These are phyloP conservation scores for Filosporella fistucella DNA, from an alignment of 495 filamentous ascomycete genomes.

Conservation along the genomic window DNA sequence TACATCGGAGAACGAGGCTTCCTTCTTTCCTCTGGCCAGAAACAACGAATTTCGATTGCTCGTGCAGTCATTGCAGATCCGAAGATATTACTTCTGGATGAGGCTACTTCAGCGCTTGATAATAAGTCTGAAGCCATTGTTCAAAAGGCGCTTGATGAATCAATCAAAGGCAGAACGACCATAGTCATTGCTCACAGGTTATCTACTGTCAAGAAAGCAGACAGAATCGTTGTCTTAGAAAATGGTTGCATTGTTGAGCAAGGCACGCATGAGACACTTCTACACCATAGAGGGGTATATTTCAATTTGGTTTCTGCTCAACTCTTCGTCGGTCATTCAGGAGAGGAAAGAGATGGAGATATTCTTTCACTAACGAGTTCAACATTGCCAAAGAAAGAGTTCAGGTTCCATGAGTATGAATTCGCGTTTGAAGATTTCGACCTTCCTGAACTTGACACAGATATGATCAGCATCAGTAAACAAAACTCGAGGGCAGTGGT, in stretches of 20 bases:
- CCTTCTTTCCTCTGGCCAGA: slow-evolving; percentile 46
- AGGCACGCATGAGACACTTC: slow-evolving; percentile 36
- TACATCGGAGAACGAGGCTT: slow-evolving; percentile 40
- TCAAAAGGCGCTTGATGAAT: slow-evolving; percentile 59
- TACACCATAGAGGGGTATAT: not conserved
- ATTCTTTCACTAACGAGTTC: not conserved
- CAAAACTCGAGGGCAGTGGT: too few species aligned
- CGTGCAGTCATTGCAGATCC: slow-evolving; percentile 67
- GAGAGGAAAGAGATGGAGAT: not conserved
- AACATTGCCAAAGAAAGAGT: too few species aligned
- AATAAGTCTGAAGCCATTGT: slow-evolving; percentile 63
- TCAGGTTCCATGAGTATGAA: not conserved
- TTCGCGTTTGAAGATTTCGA: not conserved
- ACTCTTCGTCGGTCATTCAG: not conserved
- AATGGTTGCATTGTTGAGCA: slow-evolving; percentile 51
- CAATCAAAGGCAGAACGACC: slow-evolving; percentile 55
- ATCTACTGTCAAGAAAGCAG: slow-evolving; percentile 49
- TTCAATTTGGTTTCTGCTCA: not conserved
- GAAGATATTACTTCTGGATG: slow-evolving; percentile 65
- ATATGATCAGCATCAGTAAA: too few species aligned
- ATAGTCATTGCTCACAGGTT: slow-evolving; percentile 56
- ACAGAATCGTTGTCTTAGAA: slow-evolving; percentile 58
- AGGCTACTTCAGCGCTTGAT: slow-evolving; percentile 70
- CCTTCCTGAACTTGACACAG: not conserved
- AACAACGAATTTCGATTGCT: slow-evolving; percentile 58